These are phyloP conservation scores for Fusarium odoratissimum DNA, from an alignment of 2,329 filamentous ascomycete genomes.

Conservation along the genomic window DNA sequence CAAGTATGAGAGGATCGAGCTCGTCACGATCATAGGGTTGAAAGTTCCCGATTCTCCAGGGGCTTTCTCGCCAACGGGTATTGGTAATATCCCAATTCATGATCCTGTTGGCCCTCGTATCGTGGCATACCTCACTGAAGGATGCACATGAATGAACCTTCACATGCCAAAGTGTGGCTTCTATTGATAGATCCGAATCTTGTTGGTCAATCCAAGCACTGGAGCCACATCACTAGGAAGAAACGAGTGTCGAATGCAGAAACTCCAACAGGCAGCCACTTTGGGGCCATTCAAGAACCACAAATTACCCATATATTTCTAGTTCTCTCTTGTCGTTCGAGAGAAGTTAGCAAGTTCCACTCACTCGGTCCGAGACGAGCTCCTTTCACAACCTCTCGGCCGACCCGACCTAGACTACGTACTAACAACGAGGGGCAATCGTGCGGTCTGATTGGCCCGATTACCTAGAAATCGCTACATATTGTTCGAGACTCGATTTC, in stretches of 20 bases:
- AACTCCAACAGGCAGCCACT: slow-evolving; percentile 27
- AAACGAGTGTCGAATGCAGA: slow-evolving; percentile 37
- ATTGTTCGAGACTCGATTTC: slow-evolving; percentile 3
- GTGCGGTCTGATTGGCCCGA: slow-evolving; percentile 12
- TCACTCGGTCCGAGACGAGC: slow-evolving; percentile 20
- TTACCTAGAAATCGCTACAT: slow-evolving; percentile 5
- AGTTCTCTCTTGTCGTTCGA: slow-evolving; percentile 25
- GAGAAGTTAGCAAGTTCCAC: slow-evolving; percentile 15
- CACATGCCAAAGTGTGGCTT: slow-evolving; percentile 36
- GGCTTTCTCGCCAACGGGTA: not conserved
- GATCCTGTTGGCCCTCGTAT: slow-evolving; percentile 1
- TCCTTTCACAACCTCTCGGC: slow-evolving; percentile 14
- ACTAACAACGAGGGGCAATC: slow-evolving; percentile 19
- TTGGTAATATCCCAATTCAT: slow-evolving; percentile 8
- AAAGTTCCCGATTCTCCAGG: not conserved
- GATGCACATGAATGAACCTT: slow-evolving; percentile 18
- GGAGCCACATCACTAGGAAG: slow-evolving; percentile 29
- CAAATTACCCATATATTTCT: slow-evolving; percentile 17
- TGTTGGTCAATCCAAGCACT: slow-evolving; percentile 5
- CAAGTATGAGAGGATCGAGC: not conserved
- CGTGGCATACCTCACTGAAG: not conserved
- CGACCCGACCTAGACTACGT: slow-evolving; percentile 7
- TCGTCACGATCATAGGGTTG: not conserved
- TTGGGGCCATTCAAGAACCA: slow-evolving; percentile 7
- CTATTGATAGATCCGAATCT: slow-evolving; percentile 8